phyloP scores from a whole-genome alignment of 257 asterid genomes.

The Plantago elongata region DNA sequence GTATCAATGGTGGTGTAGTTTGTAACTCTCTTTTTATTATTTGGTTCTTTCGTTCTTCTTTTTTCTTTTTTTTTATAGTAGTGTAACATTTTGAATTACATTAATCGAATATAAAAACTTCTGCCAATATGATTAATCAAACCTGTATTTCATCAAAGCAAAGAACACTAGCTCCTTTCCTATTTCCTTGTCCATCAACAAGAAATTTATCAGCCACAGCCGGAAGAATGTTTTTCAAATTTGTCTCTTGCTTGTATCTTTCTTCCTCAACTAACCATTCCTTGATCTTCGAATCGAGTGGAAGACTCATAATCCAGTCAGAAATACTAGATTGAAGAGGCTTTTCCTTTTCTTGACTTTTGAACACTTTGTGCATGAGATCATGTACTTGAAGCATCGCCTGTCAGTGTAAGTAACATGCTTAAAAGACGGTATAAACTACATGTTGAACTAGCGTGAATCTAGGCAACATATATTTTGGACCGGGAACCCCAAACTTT shows the following conservation, averaged over 20 bases:
- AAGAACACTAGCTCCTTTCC: constrained; percentile 76
- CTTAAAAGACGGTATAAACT: background rate
- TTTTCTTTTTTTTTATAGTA: too few relatives aligned
- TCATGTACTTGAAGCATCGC: constrained; percentile 95
- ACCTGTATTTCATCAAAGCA: constrained; percentile 99
- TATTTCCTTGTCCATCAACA: constrained; percentile 47
- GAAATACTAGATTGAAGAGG: constrained; percentile 67
- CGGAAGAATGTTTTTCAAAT: constrained; percentile 82
- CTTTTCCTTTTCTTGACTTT: constrained; percentile 52
- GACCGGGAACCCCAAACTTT: too few relatives aligned
- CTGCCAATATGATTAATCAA: constrained; percentile 1
- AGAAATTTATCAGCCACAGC: constrained; percentile 94
- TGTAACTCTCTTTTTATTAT: too few relatives aligned
- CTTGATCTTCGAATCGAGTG: constrained; percentile 76
- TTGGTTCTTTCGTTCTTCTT: too few relatives aligned
- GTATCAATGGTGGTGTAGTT: background rate
- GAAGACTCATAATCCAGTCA: constrained; percentile 80
- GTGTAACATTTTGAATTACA: constrained; percentile 1
- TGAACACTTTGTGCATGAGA: constrained; percentile 82
- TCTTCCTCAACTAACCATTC: constrained; percentile 97
- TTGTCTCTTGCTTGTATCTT: constrained; percentile 73
- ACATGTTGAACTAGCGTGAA: background rate
- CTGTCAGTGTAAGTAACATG: constrained; percentile 35
- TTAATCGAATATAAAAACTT: background rate
- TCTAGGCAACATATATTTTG: background rate